phyloP scores from a whole-genome alignment of 371 early-diverging fungal species.

The Batrachochytrium dendrobatidis region DNA sequence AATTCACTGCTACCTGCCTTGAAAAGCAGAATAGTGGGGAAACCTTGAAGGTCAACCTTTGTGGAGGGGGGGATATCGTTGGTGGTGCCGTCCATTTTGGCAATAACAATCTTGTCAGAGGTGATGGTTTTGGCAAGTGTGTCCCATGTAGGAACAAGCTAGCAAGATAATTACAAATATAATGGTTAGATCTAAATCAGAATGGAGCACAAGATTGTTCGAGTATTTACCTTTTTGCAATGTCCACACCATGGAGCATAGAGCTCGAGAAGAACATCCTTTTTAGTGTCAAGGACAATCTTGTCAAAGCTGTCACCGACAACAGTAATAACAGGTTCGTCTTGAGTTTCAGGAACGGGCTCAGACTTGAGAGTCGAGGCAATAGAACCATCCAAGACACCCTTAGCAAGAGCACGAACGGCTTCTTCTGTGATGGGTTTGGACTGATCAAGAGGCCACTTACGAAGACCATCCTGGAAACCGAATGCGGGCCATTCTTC shows the following conservation, averaged over 20 bases:
- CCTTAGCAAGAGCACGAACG: slow-evolving; percentile 39
- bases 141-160: slow-evolving; percentile 76
- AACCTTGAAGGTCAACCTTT: slow-evolving; percentile 73
- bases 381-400: slow-evolving; percentile 65
- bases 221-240: too few relatives aligned
- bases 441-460: slow-evolving; percentile 74
- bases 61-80: slow-evolving; percentile 83
- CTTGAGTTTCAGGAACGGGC: slow-evolving; percentile 73
- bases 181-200: too few relatives aligned
- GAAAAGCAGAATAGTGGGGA: slow-evolving; percentile 92
- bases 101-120: slow-evolving; percentile 46
- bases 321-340: slow-evolving; percentile 81
- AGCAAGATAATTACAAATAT: too few relatives aligned
- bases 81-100: slow-evolving; percentile 92
- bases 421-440: slow-evolving; percentile 51
- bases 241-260: slow-evolving; percentile 93
- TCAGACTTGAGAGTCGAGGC: slow-evolving; percentile 77
- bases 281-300: slow-evolving; percentile 72
- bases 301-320: slow-evolving; percentile 72
- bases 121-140: slow-evolving; percentile 52
- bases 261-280: slow-evolving; percentile 91
- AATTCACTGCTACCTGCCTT: slow-evolving; percentile 76
- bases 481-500: slow-evolving; percentile 86
- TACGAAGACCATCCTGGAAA: slow-evolving; percentile 66
- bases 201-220: too few relatives aligned